Evolutionary conservation across 2,329 filamentous ascomycete species (phyloP).

Genomic region (Fusarium liriodendri): DNA sequence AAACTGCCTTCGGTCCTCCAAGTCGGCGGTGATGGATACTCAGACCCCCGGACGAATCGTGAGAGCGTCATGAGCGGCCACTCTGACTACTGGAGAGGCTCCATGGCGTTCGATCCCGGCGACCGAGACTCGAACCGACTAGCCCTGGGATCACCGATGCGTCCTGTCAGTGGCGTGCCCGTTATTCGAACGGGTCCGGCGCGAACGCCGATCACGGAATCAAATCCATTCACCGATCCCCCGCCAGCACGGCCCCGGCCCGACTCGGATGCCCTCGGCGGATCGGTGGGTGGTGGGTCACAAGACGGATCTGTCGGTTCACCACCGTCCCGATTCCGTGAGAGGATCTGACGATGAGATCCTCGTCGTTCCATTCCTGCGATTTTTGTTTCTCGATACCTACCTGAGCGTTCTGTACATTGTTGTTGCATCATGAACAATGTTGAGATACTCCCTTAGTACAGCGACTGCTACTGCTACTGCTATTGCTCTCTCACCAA

Average conservation of each 20-base stretch:
- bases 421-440: constrained; percentile 34
- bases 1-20: constrained; percentile 73
- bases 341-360: constrained; percentile 40
- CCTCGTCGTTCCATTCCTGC: constrained; percentile 13
- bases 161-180: constrained; percentile 69
- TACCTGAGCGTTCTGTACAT: constrained; percentile 44
- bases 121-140: constrained; percentile 53
- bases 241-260: constrained; percentile 45
- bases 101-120: constrained; percentile 57
- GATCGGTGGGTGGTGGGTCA: constrained; percentile 34
- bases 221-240: constrained; percentile 59
- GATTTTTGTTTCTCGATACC: constrained; percentile 33
- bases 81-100: constrained; percentile 66
- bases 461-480: background rate
- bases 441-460: constrained; percentile 21
- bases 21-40: constrained; percentile 72
- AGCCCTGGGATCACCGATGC: constrained; percentile 68
- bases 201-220: constrained; percentile 69
- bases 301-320: constrained; percentile 41
- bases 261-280: constrained; percentile 40
- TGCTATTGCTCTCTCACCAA: constrained; percentile 10
- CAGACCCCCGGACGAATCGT: constrained; percentile 54
- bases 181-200: constrained; percentile 74
- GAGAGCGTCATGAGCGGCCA: constrained; percentile 59
- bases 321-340: constrained; percentile 44